Evolutionary conservation across 2,329 filamentous ascomycete species (phyloP).

Genomic region (Parafenestella ontariensis): DNA sequence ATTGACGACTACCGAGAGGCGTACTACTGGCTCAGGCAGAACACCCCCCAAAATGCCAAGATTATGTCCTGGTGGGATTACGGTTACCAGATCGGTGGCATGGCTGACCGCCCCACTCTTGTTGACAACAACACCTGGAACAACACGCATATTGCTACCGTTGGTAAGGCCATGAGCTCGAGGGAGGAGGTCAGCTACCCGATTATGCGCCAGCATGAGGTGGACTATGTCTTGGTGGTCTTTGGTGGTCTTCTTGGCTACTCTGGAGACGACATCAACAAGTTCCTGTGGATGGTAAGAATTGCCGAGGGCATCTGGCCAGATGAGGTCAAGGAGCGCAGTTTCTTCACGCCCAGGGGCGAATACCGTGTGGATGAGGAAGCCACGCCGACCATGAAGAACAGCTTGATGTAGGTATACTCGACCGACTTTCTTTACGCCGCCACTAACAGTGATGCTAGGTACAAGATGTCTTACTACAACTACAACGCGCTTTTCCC

Average conservation of each 20-base stretch:
- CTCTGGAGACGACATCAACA: conserved; percentile 99
- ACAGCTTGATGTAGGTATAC: conserved; percentile 89
- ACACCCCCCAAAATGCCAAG: conserved; percentile 93
- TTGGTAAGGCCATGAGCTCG: conserved; percentile 98
- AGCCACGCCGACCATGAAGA: conserved; percentile 96
- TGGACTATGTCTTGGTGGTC: conserved; percentile 97
- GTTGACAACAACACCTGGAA: conserved; percentile 99
- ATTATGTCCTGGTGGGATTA: conserved; percentile 99
- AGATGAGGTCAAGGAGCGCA: conserved; percentile 96
- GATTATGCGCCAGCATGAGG: conserved; percentile 97
- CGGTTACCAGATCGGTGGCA: conserved; percentile 98
- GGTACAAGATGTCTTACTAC: conserved; percentile 99
- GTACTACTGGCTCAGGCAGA: conserved; percentile 99
- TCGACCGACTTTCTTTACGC: not conserved
- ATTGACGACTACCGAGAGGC: conserved; percentile 99
- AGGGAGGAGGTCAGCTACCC: conserved; percentile 97
- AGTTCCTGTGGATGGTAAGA: conserved; percentile 99
- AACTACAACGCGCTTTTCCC: conserved; percentile 95
- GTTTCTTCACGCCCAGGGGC: conserved; percentile 91
- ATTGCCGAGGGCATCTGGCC: conserved; percentile 99
- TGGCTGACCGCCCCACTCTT: conserved; percentile 95
- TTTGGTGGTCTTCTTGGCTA: conserved; percentile 96
- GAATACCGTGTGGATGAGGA: conserved; percentile 95
- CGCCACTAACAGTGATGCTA: conserved; percentile 51
- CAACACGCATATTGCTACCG: conserved; percentile 98